These are phyloP conservation scores for Sphagnum magellanicum DNA, from an alignment of 228 moss, liverwort and hornwort species.

Conservation along the genomic window DNA sequence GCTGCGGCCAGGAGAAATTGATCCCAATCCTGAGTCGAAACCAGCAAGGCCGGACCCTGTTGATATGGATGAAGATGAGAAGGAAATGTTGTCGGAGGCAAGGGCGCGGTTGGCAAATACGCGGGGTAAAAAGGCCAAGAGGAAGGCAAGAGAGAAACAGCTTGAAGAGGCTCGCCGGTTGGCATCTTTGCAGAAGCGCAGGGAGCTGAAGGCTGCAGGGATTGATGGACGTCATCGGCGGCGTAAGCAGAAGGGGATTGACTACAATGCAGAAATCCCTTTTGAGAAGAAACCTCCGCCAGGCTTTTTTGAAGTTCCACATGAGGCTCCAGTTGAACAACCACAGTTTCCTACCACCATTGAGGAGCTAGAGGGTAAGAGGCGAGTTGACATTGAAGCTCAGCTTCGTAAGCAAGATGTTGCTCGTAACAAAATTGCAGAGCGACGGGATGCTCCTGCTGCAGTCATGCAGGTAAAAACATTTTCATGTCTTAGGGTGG, in stretches of 20 bases:
- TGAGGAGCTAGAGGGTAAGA: slow-evolving; percentile 88
- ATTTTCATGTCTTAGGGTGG: too few relatives aligned
- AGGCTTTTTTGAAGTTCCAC: slow-evolving; percentile 75
- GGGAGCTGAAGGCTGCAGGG: slow-evolving; percentile 93
- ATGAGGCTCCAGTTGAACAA: slow-evolving; percentile 72
- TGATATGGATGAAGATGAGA: slow-evolving; percentile 98
- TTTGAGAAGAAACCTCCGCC: slow-evolving; percentile 89
- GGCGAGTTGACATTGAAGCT: slow-evolving; percentile 81
- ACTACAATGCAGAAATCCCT: slow-evolving; percentile 93
- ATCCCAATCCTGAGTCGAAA: slow-evolving; percentile 93
- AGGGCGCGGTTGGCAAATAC: slow-evolving; percentile 96
- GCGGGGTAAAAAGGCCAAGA: slow-evolving; percentile 91
- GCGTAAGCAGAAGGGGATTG: slow-evolving; percentile 95
- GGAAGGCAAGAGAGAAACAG: slow-evolving; percentile 91
- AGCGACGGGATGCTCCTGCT: slow-evolving; percentile 72
- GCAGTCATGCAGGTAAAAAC: slow-evolving; percentile 67
- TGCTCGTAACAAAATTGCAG: slow-evolving; percentile 74
- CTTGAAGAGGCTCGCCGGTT: slow-evolving; percentile 88
- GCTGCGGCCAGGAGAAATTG: slow-evolving; percentile 91
- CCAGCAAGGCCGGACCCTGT: slow-evolving; percentile 94
- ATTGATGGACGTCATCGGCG: slow-evolving; percentile 87
- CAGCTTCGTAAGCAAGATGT: slow-evolving; percentile 81
- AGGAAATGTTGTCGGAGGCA: slow-evolving; percentile 96
- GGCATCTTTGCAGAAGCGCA: slow-evolving; percentile 88
- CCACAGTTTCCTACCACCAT: slow-evolving; percentile 85